Evolutionary conservation across 495 filamentous ascomycete species (phyloP).

Genomic region (Penicillium angulare): DNA sequence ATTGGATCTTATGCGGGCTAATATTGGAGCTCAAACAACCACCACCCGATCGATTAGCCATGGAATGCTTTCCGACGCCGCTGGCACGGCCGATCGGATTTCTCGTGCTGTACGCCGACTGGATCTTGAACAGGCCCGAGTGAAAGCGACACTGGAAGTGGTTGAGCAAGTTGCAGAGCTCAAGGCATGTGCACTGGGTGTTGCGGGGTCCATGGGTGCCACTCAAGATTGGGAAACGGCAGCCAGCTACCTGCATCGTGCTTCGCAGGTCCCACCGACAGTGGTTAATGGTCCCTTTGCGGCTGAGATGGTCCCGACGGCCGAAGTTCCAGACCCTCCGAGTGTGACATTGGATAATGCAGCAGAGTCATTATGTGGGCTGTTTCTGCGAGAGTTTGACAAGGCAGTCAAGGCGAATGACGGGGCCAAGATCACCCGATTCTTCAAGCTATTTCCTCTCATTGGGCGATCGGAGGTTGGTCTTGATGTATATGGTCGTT

Average conservation of each 20-base stretch:
- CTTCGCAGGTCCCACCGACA: slow-evolving; percentile 71
- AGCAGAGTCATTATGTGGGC: slow-evolving; percentile 77
- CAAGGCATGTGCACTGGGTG: slow-evolving; percentile 93
- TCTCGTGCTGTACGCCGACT: slow-evolving; percentile 80
- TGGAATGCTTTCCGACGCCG: slow-evolving; percentile 80
- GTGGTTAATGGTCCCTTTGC: slow-evolving; percentile 87
- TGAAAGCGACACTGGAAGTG: slow-evolving; percentile 84
- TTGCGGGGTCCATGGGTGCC: slow-evolving; percentile 92
- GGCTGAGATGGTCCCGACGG: slow-evolving; percentile 87
- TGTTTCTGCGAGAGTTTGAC: slow-evolving; percentile 94
- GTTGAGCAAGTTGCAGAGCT: slow-evolving; percentile 96
- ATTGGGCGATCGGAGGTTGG: slow-evolving; percentile 89
- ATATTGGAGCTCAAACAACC: slow-evolving; percentile 83
- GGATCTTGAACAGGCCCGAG: slow-evolving; percentile 85
- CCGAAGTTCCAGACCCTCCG: slow-evolving; percentile 91
- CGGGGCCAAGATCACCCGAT: slow-evolving; percentile 83
- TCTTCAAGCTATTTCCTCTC: slow-evolving; percentile 96
- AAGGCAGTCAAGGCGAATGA: slow-evolving; percentile 84
- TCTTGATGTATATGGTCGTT: slow-evolving; percentile 89
- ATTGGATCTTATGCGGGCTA: slow-evolving; percentile 86
- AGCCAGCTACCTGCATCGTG: slow-evolving; percentile 81
- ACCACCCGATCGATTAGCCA: slow-evolving; percentile 80
- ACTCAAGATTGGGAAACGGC: slow-evolving; percentile 98
- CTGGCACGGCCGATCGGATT: slow-evolving; percentile 82
- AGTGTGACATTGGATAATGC: slow-evolving; percentile 83